Evolutionary conservation across 305 asterid species (phyloP), one percentile per base, ranked within the genome.

Genomic region (Fraxinus baroniana): DNA sequence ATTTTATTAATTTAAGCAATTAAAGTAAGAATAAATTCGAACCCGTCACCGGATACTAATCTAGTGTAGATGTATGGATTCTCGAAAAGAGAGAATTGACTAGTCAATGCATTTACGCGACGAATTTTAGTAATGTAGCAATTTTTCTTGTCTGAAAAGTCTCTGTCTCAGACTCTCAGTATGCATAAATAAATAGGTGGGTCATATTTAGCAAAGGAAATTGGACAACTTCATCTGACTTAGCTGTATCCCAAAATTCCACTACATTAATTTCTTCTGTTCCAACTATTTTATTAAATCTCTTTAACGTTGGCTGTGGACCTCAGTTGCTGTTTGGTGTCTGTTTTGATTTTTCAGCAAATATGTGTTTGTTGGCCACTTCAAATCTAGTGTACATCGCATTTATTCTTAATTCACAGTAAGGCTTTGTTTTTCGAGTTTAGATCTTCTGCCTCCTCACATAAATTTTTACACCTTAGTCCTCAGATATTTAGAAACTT

Each of bases 231-330:
- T 46, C 71, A 7, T 60, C 26, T 60, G 49, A 39, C 52, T 74
- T 76, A 46, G 79, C 79, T 76, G 79, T 24, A 41, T 37, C 66
- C 79, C 79, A 76, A 76, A 76, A 41, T 24, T 24, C 79, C 33
- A 18, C n/a, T 12, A 13, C 37, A 17, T 24, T 13, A 76, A 66
- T 66, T 66, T 66, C 36, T 37, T 20, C 17, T 7, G 33, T 76
- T 22, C 64, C 79, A 76, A 76, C 24, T 9, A 30, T n/a, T 7
- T 39, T 39, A 46, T 46, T 46, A 4, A 20, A 17, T 52, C 7
- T 52, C 20, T 52, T 52, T 52, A 52, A 52, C 12, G 20, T 49
- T 49, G 62, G 62, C 22, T 17, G 62, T 49, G 22, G 22, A 49
- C 22, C 62, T 13, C 17, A 4, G 20, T 49, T 5, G 55, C 55